Conservation (phyloP, 768 basidiomycete genomes). For the Pluteus cervinus region DNA sequence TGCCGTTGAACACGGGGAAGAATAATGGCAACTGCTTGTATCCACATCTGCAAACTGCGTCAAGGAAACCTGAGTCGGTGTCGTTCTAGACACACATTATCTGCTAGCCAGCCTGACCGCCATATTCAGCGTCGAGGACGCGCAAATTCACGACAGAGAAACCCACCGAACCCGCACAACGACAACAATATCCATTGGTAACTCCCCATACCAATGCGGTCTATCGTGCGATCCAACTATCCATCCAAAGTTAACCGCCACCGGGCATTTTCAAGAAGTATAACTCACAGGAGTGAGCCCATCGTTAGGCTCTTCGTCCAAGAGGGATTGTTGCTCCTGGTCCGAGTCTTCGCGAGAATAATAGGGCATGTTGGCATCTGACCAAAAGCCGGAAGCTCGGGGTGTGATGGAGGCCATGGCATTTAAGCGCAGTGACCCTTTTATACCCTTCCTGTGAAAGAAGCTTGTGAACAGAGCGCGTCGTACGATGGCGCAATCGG, state of each 20-base stretch:
- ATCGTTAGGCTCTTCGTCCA: constrained; percentile 30
- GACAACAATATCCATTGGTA: constrained; percentile 82
- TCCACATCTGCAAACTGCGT: constrained; percentile 70
- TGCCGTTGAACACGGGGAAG: constrained; percentile 95
- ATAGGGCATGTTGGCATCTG: constrained; percentile 25
- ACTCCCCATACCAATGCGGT: constrained; percentile 86
- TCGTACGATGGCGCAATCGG: too few relatives aligned
- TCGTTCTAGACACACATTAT: constrained; percentile 56
- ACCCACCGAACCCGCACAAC: constrained; percentile 84
- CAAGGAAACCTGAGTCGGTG: constrained; percentile 12
- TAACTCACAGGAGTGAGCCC: constrained; percentile 40
- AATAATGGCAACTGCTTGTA: constrained; percentile 86
- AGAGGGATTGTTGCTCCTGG: constrained; percentile 27
- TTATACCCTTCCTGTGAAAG: too few relatives aligned
- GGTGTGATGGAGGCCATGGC: constrained; percentile 38
- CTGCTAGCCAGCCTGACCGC: constrained; percentile 80
- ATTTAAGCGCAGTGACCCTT: constrained; percentile 20
- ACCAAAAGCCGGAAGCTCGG: constrained; percentile 46
- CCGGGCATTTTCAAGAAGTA: background rate
- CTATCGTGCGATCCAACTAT: constrained; percentile 77
- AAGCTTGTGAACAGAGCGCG: too few relatives aligned
- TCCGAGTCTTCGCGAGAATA: constrained; percentile 34
- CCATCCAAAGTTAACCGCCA: constrained; percentile 10
- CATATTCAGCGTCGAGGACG: constrained; percentile 3
- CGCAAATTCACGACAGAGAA: background rate